Evolutionary conservation across 2,329 filamentous ascomycete genomes (phyloP), one percentile per base, ranked within the genome.

Genomic region (Ophiocordyceps camponoti-leonardi): DNA sequence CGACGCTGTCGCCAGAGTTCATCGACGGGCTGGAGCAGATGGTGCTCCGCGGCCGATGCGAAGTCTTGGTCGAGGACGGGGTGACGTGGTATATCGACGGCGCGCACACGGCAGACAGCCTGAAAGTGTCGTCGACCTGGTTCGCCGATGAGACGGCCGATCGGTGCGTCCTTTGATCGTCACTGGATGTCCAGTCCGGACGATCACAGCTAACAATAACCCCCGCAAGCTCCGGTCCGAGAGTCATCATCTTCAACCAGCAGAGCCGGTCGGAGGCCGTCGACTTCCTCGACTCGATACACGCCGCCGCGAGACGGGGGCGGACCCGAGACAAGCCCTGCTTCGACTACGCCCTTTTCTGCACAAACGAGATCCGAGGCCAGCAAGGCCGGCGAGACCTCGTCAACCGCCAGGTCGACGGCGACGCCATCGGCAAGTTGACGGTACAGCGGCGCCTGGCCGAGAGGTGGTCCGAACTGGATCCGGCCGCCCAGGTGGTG

Each of bases 71-170:
- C 4, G 73, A 77, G 49, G 68, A 67, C 3, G 56, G 57, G 2
- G 67, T 94, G 6, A 71, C 70, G 16, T 98, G 90, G 88, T 83
- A 88, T 56, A 75, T 98, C 19, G 92, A 98, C 57, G 88, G 92
- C 10, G 92, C 87, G 2, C 92, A 98, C 62, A 98, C 90, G 0
- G 71, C 83, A 4, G 90, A 96, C 58, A 95, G 87, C 58, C 81
- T 98, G 46, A 76, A 82, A 50, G 74, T 86, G 51, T 86, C 86
- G 5, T 81, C 81, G 0, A 74, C 75, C 49, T 95, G 88, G 88
- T 96, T 94, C 56, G 75, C 77, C 2, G 60, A 61, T 11, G 68
- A 74, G 53, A 66, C 57, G n/a, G 56, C 59, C 28, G 49, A 48
- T 43, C 56, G 54, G 59, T 60, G 55, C 46, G 58, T 23, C 7